Evolutionary conservation across 2,329 filamentous ascomycete genomes (phyloP), one percentile per base, ranked within the genome.

Genomic region (Lecanicillium sp.): DNA sequence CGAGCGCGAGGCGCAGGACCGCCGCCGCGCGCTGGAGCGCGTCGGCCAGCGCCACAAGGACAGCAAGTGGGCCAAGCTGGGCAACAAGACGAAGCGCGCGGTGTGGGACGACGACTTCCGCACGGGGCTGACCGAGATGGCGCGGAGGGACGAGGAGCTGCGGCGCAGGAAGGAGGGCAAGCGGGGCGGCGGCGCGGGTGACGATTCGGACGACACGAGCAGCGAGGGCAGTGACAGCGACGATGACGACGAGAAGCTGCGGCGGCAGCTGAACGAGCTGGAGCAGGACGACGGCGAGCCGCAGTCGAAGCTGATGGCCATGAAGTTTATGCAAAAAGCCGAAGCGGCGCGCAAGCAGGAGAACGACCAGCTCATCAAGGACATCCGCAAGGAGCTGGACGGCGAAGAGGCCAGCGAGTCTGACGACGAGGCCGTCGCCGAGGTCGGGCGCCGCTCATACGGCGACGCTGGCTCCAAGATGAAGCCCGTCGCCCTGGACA

Each of bases 301-400:
- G 0, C 74, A 78, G 56, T 83, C 84, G 12, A 84, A 81, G 57
- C 70, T 98, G 6, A 82, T 87, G 66, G 78, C 79, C 44, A 89
- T 98, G 84, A 87, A 88, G 52, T 98, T 98, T 63, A 97, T 98
- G 93, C 82, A 85, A 58, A 89, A 85, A 55, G 88, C 90, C 2
- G 90, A 96, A 60, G 86, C 84, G 23, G 75, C 82, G 30, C 81
- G 82, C 58, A 90, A 84, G 64, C 80, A 84, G 53, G 78, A 82
- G 49, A 96, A 97, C 56, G 87, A 95, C 57, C 85, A 87, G 48
- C 79, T 88, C 49, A 70, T 88, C 11, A 75, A 73, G 35, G 74
- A 81, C 56, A 79, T 96, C 41, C 77, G 83, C 41, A 79, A 81
- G 48, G 86, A 91, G 40, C 72, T 96, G 35, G 82, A 83, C 23